Evolutionary conservation across 139 green algal species (phyloP), one percentile per base, ranked within the genome.

Genomic region (Tetraselmis striata): DNA sequence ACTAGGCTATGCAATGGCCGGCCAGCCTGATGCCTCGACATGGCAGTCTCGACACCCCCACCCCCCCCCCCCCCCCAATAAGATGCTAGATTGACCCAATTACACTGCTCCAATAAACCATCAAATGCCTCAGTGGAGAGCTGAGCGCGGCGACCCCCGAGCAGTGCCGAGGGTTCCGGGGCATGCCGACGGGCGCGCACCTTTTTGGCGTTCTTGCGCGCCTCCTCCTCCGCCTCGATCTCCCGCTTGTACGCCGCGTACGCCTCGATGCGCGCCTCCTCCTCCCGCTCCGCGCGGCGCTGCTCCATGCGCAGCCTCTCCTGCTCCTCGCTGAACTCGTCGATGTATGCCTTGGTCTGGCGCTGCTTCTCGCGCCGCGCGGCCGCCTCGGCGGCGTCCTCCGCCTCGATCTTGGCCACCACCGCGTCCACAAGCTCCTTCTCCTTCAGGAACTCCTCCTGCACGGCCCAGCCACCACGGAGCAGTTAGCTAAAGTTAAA

Each of bases 181-280:
- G n/a, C n/a, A n/a, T n/a, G n/a, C n/a, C n/a, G n/a, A n/a, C n/a
- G n/a, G n/a, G n/a, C n/a, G 45, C 18, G 5, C 45, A 67, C 45
- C 45, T 67, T 67, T 18, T 29, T 74, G 1, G 30, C 30, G 30
- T 28, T 29, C 77, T 29, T 74, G 31, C 31, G 31, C 31, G 11
- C 77, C 77, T 81, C 77, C 77, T 81, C 77, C 77, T 80, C 27
- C 78, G 80, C 74, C 74, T 59, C 27, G 29, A 25, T 27, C 74
- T 78, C 27, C 2, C n/a, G 28, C 78, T 28, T 29, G 28, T 80
- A 29, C 1, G 26, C 78, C 67, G 30, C 83, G 83, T 86, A 81
- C 83, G 18, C 78, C 27, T 29, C 59, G 79, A 86, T 86, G 30
- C 83, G 67, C 83, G 81, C 79, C 79, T 87, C 83, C 75, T 82